These are phyloP conservation scores for Auricularia sp. DNA, from an alignment of 768 basidiomycete species.

Conservation along the genomic window DNA sequence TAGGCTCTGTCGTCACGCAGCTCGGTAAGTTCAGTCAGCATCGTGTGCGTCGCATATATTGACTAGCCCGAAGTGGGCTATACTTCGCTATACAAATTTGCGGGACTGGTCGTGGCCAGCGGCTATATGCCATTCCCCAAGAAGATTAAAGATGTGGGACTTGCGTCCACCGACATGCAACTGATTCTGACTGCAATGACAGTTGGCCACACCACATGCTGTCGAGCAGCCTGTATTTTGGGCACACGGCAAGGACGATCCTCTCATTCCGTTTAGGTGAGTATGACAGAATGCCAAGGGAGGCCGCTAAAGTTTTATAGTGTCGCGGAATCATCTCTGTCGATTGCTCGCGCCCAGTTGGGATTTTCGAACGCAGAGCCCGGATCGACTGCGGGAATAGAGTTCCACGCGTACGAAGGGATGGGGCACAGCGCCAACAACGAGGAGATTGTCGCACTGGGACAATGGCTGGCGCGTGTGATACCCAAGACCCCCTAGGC, in stretches of 20 bases:
- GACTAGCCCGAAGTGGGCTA: background rate
- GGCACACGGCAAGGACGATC: constrained; percentile 75
- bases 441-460: constrained; percentile 62
- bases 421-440: constrained; percentile 56
- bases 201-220: constrained; percentile 39
- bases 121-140: constrained; percentile 66
- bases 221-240: constrained; percentile 70
- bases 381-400: constrained; percentile 38
- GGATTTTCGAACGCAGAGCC: constrained; percentile 11
- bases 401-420: constrained; percentile 57
- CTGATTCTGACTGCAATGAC: background rate
- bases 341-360: constrained; percentile 9
- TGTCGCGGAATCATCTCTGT: constrained; percentile 6
- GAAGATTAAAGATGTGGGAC: constrained; percentile 43
- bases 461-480: constrained; percentile 55
- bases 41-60: constrained; percentile 6
- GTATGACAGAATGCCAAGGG: background rate
- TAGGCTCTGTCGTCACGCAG: background rate
- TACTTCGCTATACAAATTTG: constrained; percentile 35
- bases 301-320: background rate
- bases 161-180: background rate
- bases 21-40: background rate
- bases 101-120: constrained; percentile 62
- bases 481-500: constrained; percentile 25
- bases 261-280: constrained; percentile 51